A percentile compares a stretch with the other conserved stretches of the same genome.
Conservation (phyloP, 257 asterid genomes). For the Henckelia pumila region DNA sequence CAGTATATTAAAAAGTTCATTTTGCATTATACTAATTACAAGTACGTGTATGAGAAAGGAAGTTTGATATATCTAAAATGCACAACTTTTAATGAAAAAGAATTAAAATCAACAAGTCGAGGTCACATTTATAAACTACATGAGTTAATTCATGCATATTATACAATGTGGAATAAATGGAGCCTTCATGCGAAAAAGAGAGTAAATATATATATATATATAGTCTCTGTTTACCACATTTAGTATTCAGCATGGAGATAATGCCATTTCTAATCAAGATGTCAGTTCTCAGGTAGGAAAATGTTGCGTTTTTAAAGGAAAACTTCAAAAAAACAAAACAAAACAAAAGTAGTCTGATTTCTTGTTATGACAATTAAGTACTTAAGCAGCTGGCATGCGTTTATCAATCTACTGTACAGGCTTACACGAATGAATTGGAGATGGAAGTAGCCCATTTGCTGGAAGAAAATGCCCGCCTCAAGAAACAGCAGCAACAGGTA, state of each 20-base stretch:
- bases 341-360: no score
- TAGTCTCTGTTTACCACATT: no score
- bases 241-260: neutral
- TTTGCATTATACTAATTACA: no score
- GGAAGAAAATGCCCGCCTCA: constrained; percentile 41
- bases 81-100: no score
- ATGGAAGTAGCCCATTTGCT: constrained; percentile 27
- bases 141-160: no score
- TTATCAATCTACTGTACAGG: constrained; percentile 24
- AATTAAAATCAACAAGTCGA: no score
- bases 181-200: neutral
- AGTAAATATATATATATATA: no score
- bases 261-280: neutral
- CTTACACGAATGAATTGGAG: constrained; percentile 37
- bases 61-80: no score
- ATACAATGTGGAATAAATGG: no score
- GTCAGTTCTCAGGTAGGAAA: neutral
- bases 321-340: neutral
- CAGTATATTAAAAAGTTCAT: no score
- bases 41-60: no score
- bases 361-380: neutral
- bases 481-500: constrained; percentile 39
- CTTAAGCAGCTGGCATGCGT: neutral
- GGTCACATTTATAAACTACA: no score
- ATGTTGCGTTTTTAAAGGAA: neutral